phyloP scores from a whole-genome alignment of 202 grass and related monocot species.

The Carex arenaria region DNA sequence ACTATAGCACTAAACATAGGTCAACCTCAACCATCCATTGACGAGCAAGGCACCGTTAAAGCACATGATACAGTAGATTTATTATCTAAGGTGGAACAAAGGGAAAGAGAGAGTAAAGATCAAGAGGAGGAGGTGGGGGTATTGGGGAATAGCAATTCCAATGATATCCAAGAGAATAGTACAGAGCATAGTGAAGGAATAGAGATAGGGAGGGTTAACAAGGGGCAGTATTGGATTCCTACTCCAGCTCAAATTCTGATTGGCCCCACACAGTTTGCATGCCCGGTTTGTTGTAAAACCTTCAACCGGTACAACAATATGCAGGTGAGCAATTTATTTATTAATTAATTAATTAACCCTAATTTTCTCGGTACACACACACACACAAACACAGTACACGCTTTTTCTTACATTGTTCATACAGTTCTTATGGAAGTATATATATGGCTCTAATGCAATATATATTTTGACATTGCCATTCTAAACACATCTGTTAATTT shows the following conservation, averaged over 20 bases:
- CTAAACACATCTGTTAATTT: not conserved
- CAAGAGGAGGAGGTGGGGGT: constrained; percentile 2
- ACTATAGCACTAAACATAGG: constrained; percentile 31
- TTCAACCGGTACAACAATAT: constrained; percentile 99
- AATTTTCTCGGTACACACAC: not conserved
- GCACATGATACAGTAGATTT: constrained; percentile 17
- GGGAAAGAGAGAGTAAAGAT: constrained; percentile 18
- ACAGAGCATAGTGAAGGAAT: constrained; percentile 36
- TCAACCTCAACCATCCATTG: constrained; percentile 8
- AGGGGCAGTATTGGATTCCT: constrained; percentile 99
- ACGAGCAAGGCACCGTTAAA: not conserved
- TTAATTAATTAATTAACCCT: not conserved
- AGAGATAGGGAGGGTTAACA: constrained; percentile 80
- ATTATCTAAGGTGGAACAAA: constrained; percentile 17
- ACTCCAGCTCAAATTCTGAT: constrained; percentile 98
- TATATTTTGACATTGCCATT: not conserved
- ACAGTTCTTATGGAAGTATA: not conserved
- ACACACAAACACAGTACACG: too few species aligned
- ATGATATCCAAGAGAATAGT: constrained; percentile 30
- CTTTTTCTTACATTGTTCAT: not conserved
- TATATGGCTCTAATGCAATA: not conserved
- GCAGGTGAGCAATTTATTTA: constrained; percentile 49
- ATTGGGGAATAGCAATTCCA: constrained; percentile 14
- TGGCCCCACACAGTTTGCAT: constrained; percentile 94
- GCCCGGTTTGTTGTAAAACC: constrained; percentile 94